Base-by-base conservation (phyloP, 192 early-diverging fungal species). In the Coemansia sp. region DNA sequence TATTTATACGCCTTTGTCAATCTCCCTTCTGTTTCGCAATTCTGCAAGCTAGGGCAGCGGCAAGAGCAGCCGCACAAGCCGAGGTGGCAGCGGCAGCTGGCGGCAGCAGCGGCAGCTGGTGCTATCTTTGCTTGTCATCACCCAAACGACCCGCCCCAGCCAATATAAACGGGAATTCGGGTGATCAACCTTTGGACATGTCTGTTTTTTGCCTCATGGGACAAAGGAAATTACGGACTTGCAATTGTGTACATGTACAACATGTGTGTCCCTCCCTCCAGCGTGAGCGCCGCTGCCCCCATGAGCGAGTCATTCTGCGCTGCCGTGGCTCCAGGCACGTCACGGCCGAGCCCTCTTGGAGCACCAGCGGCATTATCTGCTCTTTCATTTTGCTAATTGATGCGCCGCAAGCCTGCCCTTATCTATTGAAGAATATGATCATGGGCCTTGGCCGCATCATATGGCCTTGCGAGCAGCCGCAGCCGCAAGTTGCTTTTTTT, bases 361-460 rank as follows among this genome's bases (percentile, higher is more conserved):
- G 31, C 45, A 17, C 45, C 27, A 27, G n/a, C 0, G 31, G 45
- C 45, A 47, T 47, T 47, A 47, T 47, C 45, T 17, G 27, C 19
- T 27, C 27, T 47, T 27, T 27, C 45, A n/a, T 30, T 9, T 47
- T 47, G 27, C 19, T 8, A 31, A 31, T 31, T 39, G 37, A 3
- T 45, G 11, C 6, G 14, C 11, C 7, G 41, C n/a, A n/a, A n/a
- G n/a, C n/a, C 4, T 14, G 23, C 23, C n/a, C 41, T 43, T 43
- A 43, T 43, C 45, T 47, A 22, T 23, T 3, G 15, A 47, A 47
- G 26, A 47, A 47, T 25, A 30, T 47, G 45, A 47, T 47, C 45
- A 47, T 47, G 45, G 45, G 45, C 45, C 45, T 30, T 47, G 45
- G 27, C 45, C 27, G 45, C 27, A 31, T 47, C 45, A 47, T 47